Evolutionary conservation across 2,329 filamentous ascomycete genomes (phyloP), one percentile per base, ranked within the genome.

Genomic region (Aspergillus spinulosporus): DNA sequence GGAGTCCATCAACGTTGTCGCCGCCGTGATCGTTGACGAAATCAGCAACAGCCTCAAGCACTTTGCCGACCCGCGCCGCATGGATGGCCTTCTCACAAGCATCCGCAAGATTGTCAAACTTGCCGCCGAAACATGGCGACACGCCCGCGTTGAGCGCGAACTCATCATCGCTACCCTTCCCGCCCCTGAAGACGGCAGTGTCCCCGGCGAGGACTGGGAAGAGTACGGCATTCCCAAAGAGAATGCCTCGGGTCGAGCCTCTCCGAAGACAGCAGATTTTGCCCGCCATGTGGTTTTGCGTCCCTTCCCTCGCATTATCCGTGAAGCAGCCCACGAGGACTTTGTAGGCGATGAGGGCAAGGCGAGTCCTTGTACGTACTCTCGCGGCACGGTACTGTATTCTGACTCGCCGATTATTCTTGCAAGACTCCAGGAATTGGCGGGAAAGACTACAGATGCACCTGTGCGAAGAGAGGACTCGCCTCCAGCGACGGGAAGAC

Each of bases 91-190:
- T 46, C 72, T 78, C 45, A 74, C 75, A 11, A 77, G 76, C 2
- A 78, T 84, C 4, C 76, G 81, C 39, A 76, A 78, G 56, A 82
- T 84, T 44, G 81, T 84, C 48, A 84, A 84, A 63, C 73, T 82
- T 15, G 82, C 82, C 2, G 81, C 82, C 1, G 80, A 84, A 66
- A 83, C 81, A 5, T 84, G 82, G 82, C 74, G 82, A 15, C 80
- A 82, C 63, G 82, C 81, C 4, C 77, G 82, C 8, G 77, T 84
- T 31, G 82, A 84, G 65, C 76, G 81, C 14, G 81, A 83, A 63
- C 76, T 82, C 61, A 80, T 84, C 48, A 72, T 76, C 8, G 82
- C 82, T 3, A 74, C 71, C 1, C 79, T 84, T 71, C 80, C 80
- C 3, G 69, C 70, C 0, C 69, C 72, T 0, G 69, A 74, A 28